Base-by-base conservation (phyloP, 2,329 filamentous ascomycete species). In the Aspergillus caelatus region DNA sequence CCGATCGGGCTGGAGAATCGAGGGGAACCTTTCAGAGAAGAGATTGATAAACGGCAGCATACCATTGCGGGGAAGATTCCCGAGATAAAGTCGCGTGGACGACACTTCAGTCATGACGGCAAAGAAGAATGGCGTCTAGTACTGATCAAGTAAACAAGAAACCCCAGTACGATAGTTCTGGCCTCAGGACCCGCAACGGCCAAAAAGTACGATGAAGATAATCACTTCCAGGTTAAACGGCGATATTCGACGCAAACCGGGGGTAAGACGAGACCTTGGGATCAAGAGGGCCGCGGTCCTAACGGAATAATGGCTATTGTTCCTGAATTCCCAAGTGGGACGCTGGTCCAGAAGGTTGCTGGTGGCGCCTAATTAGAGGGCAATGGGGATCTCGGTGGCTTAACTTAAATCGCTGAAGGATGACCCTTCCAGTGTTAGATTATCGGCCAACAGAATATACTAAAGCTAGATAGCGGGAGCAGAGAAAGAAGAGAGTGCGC, bases 11-110 rank as follows among this genome's bases (percentile, higher is more conserved):
- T 66, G 60, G 55, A 58, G 53, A 58, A 62, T 66, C 41, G 62
- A 63, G 32, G 62, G 57, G 63, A 65, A 48, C 68, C 65, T 70
- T 63, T 70, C 61, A 69, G 62, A 61, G 68, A 67, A 64, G 71
- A 66, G 68, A 70, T 70, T 73, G 71, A 72, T 71, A 70, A 71
- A 73, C 69, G 72, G 71, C 73, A 75, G 77, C 90, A 84, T 89
- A 97, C 94, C 93, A 85, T 92, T 93, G 81, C 93, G 92, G 81
- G 95, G 94, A 80, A 99, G 90, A 84, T 98, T 98, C 82, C 94
- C 94, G 83, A 98, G 85, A 84, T 98, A 99, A 72, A 98, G 91
- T 83, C 95, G 89, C 77, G 94, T 98, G 71, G 91, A 91, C 68
- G 93, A 97, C 71, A 97, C 94, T 83, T 97, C 93, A 75, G 88